Evolutionary conservation across 2,329 filamentous ascomycete species (phyloP), one percentile per base, ranked within the genome.

Genomic region (Alternaria brassicae): DNA sequence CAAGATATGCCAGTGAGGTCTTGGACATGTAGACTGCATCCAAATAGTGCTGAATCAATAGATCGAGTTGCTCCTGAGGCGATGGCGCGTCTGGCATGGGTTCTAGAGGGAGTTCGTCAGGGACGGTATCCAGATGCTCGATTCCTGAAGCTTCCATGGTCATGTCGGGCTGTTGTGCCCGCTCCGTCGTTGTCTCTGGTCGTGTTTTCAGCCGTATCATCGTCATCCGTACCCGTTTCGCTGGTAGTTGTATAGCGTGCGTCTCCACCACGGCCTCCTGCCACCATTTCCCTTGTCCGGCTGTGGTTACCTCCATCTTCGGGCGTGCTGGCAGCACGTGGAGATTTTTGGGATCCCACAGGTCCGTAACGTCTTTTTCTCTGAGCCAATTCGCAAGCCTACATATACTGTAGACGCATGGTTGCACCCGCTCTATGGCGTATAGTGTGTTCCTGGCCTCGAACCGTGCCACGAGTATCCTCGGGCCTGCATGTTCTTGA

Each of bases 1-100:
- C 89, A 77, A 94, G 93, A 76, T 93, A 95, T 58, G 91, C 91
- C 56, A 94, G 80, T 3, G 91, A 92, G 32, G 90, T 91, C 84
- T 91, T 78, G 8, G 74, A 79, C 10, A 80, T 67, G 72, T 85
- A 83, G 62, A 84, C 67, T 30, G 80, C 76, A 13, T 83, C 80
- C 19, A 83, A 70, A 58, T 78, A 79, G 45, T 78, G 71, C 23
- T 73, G 71, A 3, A 73, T 64, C 15, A 76, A 58, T 6, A 61
- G 86, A 84, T 56, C 89, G 87, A 78, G 87, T 82, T 81, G 70
- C 36, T 80, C 72, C 51, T 77, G 71, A 13, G 72, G 64, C 8
- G 71, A 61, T 6, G 70, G 70, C 21, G 45, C 7, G 32, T 65
- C 50, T 3, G 41, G 27, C 12, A 42, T 34, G 7, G 54, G 47